Percentiles rank a stretch among this genome's conserved stretches.
Conservation (phyloP, 169 alveolate genomes). For the Cyclospora cayetanensis region DNA sequence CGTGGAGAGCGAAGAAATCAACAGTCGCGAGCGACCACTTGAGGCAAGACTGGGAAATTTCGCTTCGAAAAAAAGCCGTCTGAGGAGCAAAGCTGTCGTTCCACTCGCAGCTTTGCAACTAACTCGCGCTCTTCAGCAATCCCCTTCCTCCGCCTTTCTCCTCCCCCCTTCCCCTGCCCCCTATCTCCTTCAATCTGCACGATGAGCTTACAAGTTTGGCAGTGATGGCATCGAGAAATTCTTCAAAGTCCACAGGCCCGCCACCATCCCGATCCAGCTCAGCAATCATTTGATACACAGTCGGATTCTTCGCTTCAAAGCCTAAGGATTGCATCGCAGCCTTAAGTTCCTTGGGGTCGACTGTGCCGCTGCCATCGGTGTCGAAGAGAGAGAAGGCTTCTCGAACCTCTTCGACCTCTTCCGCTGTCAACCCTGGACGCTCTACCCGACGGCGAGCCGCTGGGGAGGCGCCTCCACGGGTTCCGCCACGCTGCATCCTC, state of each 20-base stretch:
- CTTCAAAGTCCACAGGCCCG: conserved; percentile 96
- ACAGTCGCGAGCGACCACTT: not conserved
- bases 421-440: conserved; percentile 82
- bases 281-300: conserved; percentile 97
- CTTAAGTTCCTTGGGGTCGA: conserved; percentile 99
- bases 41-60: not conserved
- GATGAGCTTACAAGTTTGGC: conserved; percentile 92
- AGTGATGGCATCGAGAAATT: conserved; percentile 98
- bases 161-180: too few relatives aligned
- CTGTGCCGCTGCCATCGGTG: conserved; percentile 98
- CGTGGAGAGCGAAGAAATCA: not conserved
- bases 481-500: conserved; percentile 56
- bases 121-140: too few relatives aligned
- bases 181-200: too few relatives aligned
- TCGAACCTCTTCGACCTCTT: conserved; percentile 98
- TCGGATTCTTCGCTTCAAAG: conserved; percentile 98
- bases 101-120: too few relatives aligned
- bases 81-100: too few relatives aligned
- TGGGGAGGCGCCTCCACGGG: conserved; percentile 38
- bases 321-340: conserved; percentile 99
- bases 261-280: conserved; percentile 97
- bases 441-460: conserved; percentile 64
- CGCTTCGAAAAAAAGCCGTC: not conserved
- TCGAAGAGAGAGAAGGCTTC: conserved; percentile 99
- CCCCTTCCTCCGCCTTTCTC: too few relatives aligned